Evolutionary conservation across 805 yeast species (phyloP).

Genomic region (Kodamaea neixiangensis): DNA sequence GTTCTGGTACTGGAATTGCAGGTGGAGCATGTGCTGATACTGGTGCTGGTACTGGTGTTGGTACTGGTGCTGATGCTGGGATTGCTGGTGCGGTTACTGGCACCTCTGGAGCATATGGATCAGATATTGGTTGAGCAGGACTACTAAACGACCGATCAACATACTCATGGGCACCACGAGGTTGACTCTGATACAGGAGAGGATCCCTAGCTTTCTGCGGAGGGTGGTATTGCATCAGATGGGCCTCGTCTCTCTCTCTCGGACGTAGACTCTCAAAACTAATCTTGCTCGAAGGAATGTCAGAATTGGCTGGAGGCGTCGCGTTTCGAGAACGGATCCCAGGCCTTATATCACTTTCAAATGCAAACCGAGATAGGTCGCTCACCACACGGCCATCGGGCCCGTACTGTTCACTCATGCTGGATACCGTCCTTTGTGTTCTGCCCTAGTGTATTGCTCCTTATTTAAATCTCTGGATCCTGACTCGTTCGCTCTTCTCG

Average conservation of each 20-base stretch:
- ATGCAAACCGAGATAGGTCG: constrained; percentile 36
- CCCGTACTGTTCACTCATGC: neutral
- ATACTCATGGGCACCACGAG: constrained; percentile 1
- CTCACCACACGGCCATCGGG: constrained; percentile 28
- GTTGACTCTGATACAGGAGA: neutral
- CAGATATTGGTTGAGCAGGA: too few relatives aligned
- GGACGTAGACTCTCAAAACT: constrained; percentile 13
- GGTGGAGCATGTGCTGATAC: neutral
- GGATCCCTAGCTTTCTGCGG: constrained; percentile 6
- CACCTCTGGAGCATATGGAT: neutral
- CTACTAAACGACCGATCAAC: neutral
- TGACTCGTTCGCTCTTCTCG: neutral
- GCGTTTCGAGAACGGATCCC: constrained; percentile 13
- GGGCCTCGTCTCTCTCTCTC: constrained; percentile 6
- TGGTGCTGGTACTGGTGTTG: neutral
- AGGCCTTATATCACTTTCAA: constrained; percentile 27
- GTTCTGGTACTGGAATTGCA: neutral
- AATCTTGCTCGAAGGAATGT: constrained; percentile 11
- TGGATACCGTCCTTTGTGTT: neutral
- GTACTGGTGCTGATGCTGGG: neutral
- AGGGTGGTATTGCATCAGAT: constrained; percentile 6
- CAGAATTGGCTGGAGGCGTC: constrained; percentile 29
- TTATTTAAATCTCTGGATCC: neutral
- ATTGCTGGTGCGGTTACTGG: neutral
- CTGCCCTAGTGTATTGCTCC: neutral